phyloP scores from a whole-genome alignment of 345 rosid species.

The Citrus unshiu region DNA sequence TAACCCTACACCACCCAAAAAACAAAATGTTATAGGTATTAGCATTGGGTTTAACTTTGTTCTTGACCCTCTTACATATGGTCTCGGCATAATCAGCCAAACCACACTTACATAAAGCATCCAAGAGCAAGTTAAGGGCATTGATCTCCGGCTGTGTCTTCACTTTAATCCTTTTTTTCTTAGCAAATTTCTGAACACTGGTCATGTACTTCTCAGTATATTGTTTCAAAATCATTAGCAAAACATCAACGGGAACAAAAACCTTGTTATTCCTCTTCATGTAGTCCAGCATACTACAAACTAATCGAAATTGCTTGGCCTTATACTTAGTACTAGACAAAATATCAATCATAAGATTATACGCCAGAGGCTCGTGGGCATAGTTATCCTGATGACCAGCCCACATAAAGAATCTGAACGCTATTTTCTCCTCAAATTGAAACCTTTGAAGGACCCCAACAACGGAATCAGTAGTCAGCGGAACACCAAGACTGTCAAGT shows the following conservation, averaged over 20 bases:
- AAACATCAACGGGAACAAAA: conserved; percentile 51
- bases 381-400: conserved; percentile 59
- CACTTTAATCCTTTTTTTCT: conserved; percentile 79
- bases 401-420: conserved; percentile 81
- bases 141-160: conserved; percentile 89
- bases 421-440: conserved; percentile 70
- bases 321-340: conserved; percentile 81
- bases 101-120: conserved; percentile 84
- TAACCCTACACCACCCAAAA: conserved; percentile 91
- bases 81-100: conserved; percentile 65
- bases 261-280: conserved; percentile 62
- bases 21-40: conserved; percentile 71
- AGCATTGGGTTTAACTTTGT: conserved; percentile 57
- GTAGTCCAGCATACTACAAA: conserved; percentile 81
- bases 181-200: conserved; percentile 81
- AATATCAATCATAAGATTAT: conserved; percentile 77
- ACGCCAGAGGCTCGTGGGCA: conserved; percentile 57
- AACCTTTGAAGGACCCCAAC: conserved; percentile 60
- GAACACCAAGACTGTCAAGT: conserved; percentile 47
- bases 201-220: conserved; percentile 76
- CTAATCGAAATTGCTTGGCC: conserved; percentile 69
- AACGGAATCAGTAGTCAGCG: conserved; percentile 58
- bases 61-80: conserved; percentile 54
- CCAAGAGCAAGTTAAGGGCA: conserved; percentile 75
- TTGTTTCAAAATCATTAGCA: conserved; percentile 52